Evolutionary conservation across 2,329 filamentous ascomycete genomes (phyloP), one percentile per base, ranked within the genome.

Genomic region (Uncinocarpus reesii): DNA sequence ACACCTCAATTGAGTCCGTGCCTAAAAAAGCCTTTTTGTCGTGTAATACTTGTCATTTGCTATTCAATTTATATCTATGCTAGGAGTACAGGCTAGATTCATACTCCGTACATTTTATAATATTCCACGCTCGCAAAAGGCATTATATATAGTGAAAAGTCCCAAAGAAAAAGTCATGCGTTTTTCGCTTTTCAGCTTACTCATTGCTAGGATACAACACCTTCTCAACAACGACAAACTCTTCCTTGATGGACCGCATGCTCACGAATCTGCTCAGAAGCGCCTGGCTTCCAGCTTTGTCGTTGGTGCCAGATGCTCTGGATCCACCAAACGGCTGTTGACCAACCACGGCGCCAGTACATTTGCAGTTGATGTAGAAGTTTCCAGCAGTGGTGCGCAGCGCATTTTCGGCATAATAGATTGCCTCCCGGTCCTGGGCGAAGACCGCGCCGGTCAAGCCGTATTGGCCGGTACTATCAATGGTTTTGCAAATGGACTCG

Each of bases 121-220:
- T n/a, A n/a, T n/a, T n/a, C n/a, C n/a, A n/a, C n/a, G n/a, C n/a
- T n/a, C n/a, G n/a, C n/a, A n/a, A n/a, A n/a, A n/a, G n/a, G n/a
- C n/a, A n/a, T n/a, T n/a, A n/a, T n/a, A n/a, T n/a, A n/a, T n/a
- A n/a, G n/a, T n/a, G n/a, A n/a, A n/a, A n/a, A n/a, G n/a, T n/a
- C n/a, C n/a, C n/a, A n/a, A n/a, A n/a, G n/a, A n/a, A n/a, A n/a
- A n/a, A n/a, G n/a, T n/a, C n/a, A n/a, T n/a, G n/a, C n/a, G n/a
- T n/a, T n/a, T n/a, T n/a, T n/a, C n/a, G n/a, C n/a, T n/a, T n/a
- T n/a, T n/a, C n/a, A n/a, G n/a, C n/a, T 42, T 53, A 55, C 47
- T 82, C 80, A 64, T 87, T 87, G 68, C 82, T 86, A 16, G 81
- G 80, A 64, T 88, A 88, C 45, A 64, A 64, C 26, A 87, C 80